Evolutionary conservation across 2,329 filamentous ascomycete species (phyloP).

Genomic region (Ceratocystiopsis brevicomis): DNA sequence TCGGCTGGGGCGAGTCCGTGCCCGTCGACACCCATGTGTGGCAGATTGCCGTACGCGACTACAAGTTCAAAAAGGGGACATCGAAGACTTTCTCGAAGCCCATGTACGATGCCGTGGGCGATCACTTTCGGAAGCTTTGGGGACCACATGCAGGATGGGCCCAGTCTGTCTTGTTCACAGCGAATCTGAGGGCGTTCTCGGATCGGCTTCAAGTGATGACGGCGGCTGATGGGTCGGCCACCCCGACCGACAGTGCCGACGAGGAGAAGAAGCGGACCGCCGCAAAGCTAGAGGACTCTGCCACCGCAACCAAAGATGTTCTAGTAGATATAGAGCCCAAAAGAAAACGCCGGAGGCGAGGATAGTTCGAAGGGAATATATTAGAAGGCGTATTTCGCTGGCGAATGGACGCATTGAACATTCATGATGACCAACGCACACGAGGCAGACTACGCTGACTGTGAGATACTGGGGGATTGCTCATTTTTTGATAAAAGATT

Average conservation of each 20-base stretch:
- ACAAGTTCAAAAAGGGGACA: constrained; percentile 50
- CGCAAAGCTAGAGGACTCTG: too few relatives aligned
- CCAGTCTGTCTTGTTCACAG: constrained; percentile 89
- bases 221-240: too few relatives aligned
- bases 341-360: too few relatives aligned
- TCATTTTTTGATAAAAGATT: too few relatives aligned
- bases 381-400: too few relatives aligned
- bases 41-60: constrained; percentile 94
- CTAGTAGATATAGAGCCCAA: too few relatives aligned
- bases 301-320: too few relatives aligned
- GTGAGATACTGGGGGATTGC: too few relatives aligned
- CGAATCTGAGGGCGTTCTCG: constrained; percentile 72
- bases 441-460: too few relatives aligned
- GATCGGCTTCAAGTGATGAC: constrained; percentile 23
- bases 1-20: constrained; percentile 89
- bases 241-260: background rate
- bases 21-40: constrained; percentile 96
- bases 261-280: background rate
- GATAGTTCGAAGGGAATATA: too few relatives aligned
- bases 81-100: constrained; percentile 70
- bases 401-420: too few relatives aligned
- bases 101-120: constrained; percentile 76
- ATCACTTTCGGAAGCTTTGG: constrained; percentile 80
- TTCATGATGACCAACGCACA: too few relatives aligned
- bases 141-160: constrained; percentile 92